Conservation (phyloP, 1,139 yeast species). For the Candida labiduridarum region DNA sequence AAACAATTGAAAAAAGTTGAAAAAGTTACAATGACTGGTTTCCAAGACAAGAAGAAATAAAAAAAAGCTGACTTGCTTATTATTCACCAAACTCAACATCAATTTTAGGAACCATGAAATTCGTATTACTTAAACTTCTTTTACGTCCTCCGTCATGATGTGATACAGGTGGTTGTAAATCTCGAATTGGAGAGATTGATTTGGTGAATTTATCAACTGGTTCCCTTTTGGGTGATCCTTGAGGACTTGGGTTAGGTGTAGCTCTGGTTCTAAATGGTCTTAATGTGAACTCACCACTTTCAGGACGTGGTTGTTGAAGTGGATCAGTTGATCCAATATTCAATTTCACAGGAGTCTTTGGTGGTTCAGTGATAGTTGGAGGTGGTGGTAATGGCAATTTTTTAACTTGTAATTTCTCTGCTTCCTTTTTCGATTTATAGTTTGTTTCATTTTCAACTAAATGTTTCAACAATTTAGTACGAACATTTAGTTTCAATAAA, state of each 20-base stretch:
- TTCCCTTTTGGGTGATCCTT: slow-evolving; percentile 32
- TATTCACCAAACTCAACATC: slow-evolving; percentile 33
- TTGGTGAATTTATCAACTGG: background rate
- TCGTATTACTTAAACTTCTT: slow-evolving; percentile 25
- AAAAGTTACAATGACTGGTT: slow-evolving; percentile 45
- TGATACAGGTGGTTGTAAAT: background rate
- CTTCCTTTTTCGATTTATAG: slow-evolving; percentile 31
- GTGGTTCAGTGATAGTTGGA: slow-evolving; percentile 12
- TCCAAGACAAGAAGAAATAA: slow-evolving; percentile 7
- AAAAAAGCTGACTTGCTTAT: too few relatives aligned
- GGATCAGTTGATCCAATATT: background rate
- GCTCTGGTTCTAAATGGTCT: slow-evolving; percentile 47
- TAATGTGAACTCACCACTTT: slow-evolving; percentile 35
- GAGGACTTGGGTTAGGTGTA: slow-evolving; percentile 47
- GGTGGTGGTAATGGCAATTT: slow-evolving; percentile 19
- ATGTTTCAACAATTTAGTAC: slow-evolving; percentile 27
- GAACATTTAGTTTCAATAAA: slow-evolving; percentile 28
- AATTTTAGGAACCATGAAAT: slow-evolving; percentile 30
- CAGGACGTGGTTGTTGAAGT: slow-evolving; percentile 21
- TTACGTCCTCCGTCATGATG: slow-evolving; percentile 1
- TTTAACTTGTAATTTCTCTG: slow-evolving; percentile 33
- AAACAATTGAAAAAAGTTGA: slow-evolving; percentile 36
- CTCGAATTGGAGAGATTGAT: background rate
- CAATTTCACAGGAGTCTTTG: slow-evolving; percentile 3
- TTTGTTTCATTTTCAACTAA: slow-evolving; percentile 36